Base-by-base conservation (phyloP, 495 filamentous ascomycete genomes). In the Parathielavia hyrcaniae region DNA sequence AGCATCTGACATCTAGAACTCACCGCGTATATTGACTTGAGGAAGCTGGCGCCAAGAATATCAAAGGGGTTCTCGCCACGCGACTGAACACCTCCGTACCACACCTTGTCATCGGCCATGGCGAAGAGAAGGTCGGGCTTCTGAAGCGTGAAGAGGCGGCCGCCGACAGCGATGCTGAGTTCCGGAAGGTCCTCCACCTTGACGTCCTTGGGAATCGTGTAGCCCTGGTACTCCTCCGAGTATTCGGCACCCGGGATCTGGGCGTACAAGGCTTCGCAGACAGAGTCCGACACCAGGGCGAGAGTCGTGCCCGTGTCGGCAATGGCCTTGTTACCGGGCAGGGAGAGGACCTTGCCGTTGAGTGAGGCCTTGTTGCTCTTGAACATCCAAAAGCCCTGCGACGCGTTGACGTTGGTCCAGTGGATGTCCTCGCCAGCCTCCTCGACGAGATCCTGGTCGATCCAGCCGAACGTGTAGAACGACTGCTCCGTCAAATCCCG, bases 381-480 rank as follows among this genome's bases (percentile, higher is more conserved):
- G 66, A 91, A 84, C 71, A 79, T 71, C 88, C 88, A 91, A 72
- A 89, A 88, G 22, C 88, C 87, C 40, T 86, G 68, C 12, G 79
- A 81, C 53, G 81, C 86, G 71, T 90, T 86, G 52, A 91, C 67
- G 32, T 79, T 71, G 1, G 84, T 81, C 73, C 86, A 91, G 53
- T 76, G 67, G 40, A 87, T 79, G 1, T 81, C 77, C 53, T 79
- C 64, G 32, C 76, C 81, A 0, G 79, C 78, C 8, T 73, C 73
- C 44, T 73, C 76, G 46, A 88, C 76, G 0, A 83, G 77, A 7
- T 79, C 81, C 58, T 87, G 65, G 64, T 90, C 88, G 64, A 91
- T 85, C 65, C 76, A 90, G 26, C 88, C 88, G 62, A 91, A 90
- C 0, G 87, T 90, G 72, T 88, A 90, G 75, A 90, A 91, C 2